phyloP scores from a whole-genome alignment of 768 basidiomycete genomes.

The Phylloporus sp. region DNA sequence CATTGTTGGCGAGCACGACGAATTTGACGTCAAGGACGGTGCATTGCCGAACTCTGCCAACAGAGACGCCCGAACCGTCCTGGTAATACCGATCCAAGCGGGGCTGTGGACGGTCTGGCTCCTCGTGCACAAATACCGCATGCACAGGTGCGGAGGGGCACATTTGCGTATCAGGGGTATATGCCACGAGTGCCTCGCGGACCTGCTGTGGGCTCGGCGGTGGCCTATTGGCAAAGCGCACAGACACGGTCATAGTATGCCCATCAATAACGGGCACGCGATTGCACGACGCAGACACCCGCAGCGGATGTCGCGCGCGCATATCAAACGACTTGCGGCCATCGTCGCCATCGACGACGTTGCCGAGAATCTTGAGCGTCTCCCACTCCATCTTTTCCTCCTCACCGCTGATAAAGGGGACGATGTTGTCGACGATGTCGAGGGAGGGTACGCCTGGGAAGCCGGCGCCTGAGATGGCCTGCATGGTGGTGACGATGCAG shows the following conservation, averaged over 20 bases:
- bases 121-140: conserved; percentile 89
- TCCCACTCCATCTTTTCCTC: conserved; percentile 99
- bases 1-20: conserved; percentile 89
- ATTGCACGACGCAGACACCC: conserved; percentile 89
- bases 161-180: conserved; percentile 70
- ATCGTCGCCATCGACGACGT: conserved; percentile 54
- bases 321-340: conserved; percentile 72
- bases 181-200: conserved; percentile 71
- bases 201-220: conserved; percentile 87
- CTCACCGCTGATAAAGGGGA: conserved; percentile 91
- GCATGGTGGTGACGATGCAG: conserved; percentile 91
- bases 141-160: conserved; percentile 85
- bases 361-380: conserved; percentile 93
- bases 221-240: conserved; percentile 75
- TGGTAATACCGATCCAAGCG: conserved; percentile 87
- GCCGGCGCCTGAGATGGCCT: conserved; percentile 97
- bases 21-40: conserved; percentile 95
- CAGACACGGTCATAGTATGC: conserved; percentile 86
- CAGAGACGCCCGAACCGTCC: conserved; percentile 86
- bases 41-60: conserved; percentile 89
- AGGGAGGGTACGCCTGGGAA: conserved; percentile 90
- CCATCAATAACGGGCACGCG: conserved; percentile 96
- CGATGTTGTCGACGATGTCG: conserved; percentile 94
- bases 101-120: conserved; percentile 90
- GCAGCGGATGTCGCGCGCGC: conserved; percentile 76